phyloP scores from a whole-genome alignment of 257 asterid species.

The Striga asiatica region DNA sequence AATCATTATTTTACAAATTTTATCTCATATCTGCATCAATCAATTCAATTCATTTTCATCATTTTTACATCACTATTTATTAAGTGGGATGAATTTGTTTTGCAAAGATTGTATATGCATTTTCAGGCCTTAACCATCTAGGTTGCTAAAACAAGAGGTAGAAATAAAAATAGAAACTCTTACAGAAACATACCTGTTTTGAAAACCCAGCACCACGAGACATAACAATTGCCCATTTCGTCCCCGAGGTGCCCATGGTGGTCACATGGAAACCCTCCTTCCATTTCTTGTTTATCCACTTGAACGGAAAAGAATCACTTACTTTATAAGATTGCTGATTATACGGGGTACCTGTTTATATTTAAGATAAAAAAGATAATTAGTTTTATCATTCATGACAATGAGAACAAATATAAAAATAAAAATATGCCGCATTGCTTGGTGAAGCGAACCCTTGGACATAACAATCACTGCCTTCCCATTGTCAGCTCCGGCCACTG shows the following conservation, averaged over 20 bases:
- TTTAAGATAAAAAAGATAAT: constrained; percentile 6
- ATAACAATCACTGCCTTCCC: constrained; percentile 59
- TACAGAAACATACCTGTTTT: constrained; percentile 34
- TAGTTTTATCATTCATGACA: background rate
- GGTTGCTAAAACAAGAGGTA: background rate
- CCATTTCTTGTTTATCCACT: constrained; percentile 78
- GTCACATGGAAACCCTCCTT: constrained; percentile 62
- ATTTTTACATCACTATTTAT: no score
- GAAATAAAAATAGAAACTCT: background rate
- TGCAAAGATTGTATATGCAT: no score
- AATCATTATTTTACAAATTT: no score
- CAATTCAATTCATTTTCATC: no score
- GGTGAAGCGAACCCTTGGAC: constrained; percentile 52
- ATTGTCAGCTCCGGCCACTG: constrained; percentile 55
- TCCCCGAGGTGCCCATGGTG: constrained; percentile 64
- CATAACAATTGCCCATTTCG: constrained; percentile 65
- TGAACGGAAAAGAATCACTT: constrained; percentile 54
- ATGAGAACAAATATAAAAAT: background rate
- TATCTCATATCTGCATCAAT: no score
- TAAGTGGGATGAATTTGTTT: no score
- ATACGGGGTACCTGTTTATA: constrained; percentile 45
- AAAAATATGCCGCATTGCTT: background rate
- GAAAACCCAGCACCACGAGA: constrained; percentile 65
- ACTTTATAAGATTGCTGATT: constrained; percentile 64
- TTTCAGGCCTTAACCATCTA: no score